phyloP scores from a whole-genome alignment of 108 stramenopile genomes.

The Cyclotella choctawhatcheeana region DNA sequence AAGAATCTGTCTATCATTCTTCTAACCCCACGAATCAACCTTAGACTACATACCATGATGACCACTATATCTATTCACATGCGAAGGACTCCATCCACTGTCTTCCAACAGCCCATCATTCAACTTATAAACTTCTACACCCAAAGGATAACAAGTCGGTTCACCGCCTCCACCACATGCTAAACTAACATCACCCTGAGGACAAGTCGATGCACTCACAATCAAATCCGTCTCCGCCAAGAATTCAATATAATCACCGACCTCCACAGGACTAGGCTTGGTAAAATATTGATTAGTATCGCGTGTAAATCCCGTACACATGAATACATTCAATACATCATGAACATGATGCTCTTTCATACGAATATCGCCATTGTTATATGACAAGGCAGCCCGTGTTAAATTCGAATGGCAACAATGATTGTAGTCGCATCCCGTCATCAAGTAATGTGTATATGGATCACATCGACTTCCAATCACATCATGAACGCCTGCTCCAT shows the following conservation, averaged over 20 bases:
- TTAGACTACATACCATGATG: conserved; percentile 44
- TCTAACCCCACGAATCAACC: no score
- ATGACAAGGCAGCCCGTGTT: conserved; percentile 39
- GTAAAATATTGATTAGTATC: conserved; percentile 75
- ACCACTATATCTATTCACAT: conserved; percentile 48
- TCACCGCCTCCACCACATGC: conserved; percentile 57
- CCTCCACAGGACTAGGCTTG: conserved; percentile 64
- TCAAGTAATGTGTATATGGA: conserved; percentile 64
- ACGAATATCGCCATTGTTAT: conserved; percentile 16
- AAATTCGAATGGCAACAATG: conserved; percentile 64
- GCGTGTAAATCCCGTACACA: conserved; percentile 67
- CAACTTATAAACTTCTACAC: conserved; percentile 55
- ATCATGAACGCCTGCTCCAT: conserved; percentile 71
- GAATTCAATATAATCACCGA: conserved; percentile 75
- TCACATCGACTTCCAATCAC: conserved; percentile 68
- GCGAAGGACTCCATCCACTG: conserved; percentile 54
- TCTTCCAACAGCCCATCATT: conserved; percentile 27
- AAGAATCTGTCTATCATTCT: no score
- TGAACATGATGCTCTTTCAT: conserved; percentile 58
- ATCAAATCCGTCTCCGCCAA: conserved; percentile 62
- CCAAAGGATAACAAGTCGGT: conserved; percentile 52
- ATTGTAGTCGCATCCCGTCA: conserved; percentile 52
- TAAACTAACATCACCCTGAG: conserved; percentile 62
- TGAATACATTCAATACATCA: conserved; percentile 72
- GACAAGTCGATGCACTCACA: conserved; percentile 62